Conservation (phyloP, 1,284 basidiomycete genomes). For the Marasmius tenuissimus region DNA sequence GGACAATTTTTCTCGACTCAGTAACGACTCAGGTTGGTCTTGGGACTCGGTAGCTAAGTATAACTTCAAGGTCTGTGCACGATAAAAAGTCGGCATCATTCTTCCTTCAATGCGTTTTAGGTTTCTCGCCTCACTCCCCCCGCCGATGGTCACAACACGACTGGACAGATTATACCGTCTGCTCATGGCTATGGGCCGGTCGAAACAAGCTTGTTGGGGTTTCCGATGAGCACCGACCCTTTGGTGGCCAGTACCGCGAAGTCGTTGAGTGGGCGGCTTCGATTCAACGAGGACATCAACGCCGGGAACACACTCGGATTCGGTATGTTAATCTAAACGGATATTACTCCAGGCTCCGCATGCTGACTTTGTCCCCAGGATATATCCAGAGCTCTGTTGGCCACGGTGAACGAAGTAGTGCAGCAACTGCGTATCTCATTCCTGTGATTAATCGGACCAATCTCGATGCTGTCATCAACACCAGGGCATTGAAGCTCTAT, state of each 20-base stretch:
- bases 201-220: slow-evolving; percentile 10
- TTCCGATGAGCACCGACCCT: too few relatives aligned
- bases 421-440: slow-evolving; percentile 21
- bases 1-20: slow-evolving; percentile 22
- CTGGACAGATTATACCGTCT: slow-evolving; percentile 11
- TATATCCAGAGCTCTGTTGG: slow-evolving; percentile 18
- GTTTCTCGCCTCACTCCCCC: slow-evolving; percentile 15
- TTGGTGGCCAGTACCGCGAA: slow-evolving; percentile 17
- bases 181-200: slow-evolving; percentile 19
- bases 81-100: neutral
- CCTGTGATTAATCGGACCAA: slow-evolving; percentile 18
- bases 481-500: slow-evolving; percentile 16
- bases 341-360: too few relatives aligned
- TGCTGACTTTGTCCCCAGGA: slow-evolving; percentile 10
- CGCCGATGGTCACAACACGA: slow-evolving; percentile 18
- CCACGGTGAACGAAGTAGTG: slow-evolving; percentile 16
- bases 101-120: neutral
- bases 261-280: slow-evolving; percentile 17
- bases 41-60: slow-evolving; percentile 23
- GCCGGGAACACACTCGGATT: slow-evolving; percentile 19
- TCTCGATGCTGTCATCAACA: slow-evolving; percentile 21
- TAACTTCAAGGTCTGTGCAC: slow-evolving; percentile 19
- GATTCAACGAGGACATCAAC: slow-evolving; percentile 22
- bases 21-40: slow-evolving; percentile 26
- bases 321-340: slow-evolving; percentile 7